These are phyloP conservation scores for Saussurea involucrata DNA, from an alignment of 129 eudicot genomes.

Conservation along the genomic window DNA sequence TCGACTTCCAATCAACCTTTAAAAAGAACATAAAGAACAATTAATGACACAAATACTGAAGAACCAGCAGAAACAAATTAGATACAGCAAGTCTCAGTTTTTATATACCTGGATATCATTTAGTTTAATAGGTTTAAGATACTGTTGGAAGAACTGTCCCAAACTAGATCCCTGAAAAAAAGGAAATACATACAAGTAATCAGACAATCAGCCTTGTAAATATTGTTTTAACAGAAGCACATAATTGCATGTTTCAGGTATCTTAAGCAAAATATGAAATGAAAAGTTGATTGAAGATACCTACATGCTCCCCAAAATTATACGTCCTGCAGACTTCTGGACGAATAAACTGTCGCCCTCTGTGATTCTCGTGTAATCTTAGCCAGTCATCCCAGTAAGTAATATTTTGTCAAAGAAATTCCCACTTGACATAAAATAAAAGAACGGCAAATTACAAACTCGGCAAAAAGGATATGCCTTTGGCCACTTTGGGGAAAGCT, in stretches of 20 bases:
- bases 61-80: not conserved
- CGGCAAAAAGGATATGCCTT: slow-evolving; percentile 86
- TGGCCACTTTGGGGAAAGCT: slow-evolving; percentile 98
- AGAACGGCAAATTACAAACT: slow-evolving; percentile 12
- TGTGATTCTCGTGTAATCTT: slow-evolving; percentile 81
- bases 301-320: slow-evolving; percentile 97
- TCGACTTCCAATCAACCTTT: slow-evolving; percentile 92
- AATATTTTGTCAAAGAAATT: slow-evolving; percentile 54
- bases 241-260: not conserved
- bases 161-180: slow-evolving; percentile 83
- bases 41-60: not conserved
- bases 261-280: not conserved
- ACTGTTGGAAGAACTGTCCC: slow-evolving; percentile 84
- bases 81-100: not conserved
- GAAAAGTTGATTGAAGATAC: slow-evolving; percentile 23
- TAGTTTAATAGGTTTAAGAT: slow-evolving; percentile 87
- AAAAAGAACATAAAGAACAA: slow-evolving; percentile 4
- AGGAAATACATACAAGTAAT: not conserved
- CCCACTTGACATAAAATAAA: slow-evolving; percentile 7
- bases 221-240: not conserved
- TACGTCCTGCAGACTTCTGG: slow-evolving; percentile 99
- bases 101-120: slow-evolving; percentile 69
- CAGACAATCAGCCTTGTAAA: not conserved
- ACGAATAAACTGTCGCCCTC: slow-evolving; percentile 83
- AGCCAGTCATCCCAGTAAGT: slow-evolving; percentile 99